phyloP scores from a whole-genome alignment of 2,329 filamentous ascomycete species.

The Bipolaris sorokiniana region DNA sequence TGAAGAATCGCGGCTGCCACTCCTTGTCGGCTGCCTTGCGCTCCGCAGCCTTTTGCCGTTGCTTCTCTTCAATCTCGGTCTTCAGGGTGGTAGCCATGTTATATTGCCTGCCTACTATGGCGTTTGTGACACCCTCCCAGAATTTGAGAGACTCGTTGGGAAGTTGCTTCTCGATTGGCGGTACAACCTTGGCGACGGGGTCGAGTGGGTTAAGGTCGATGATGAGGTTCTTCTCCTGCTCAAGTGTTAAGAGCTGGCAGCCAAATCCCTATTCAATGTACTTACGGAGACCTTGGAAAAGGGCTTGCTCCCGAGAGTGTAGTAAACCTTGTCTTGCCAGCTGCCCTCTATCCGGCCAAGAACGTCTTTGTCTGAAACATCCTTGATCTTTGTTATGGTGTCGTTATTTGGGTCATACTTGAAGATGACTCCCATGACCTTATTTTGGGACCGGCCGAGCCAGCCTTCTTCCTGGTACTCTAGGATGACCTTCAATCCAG shows the following conservation, averaged over 20 bases:
- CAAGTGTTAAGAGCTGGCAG: constrained; percentile 9
- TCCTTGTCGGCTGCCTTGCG: constrained; percentile 71
- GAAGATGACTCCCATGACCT: constrained; percentile 89
- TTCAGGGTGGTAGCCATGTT: constrained; percentile 84
- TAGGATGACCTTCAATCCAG: constrained; percentile 87
- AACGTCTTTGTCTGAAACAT: constrained; percentile 84
- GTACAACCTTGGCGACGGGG: constrained; percentile 78
- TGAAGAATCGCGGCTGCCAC: constrained; percentile 92
- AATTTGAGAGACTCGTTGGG: constrained; percentile 88
- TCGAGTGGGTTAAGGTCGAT: constrained; percentile 86
- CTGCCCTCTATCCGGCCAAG: constrained; percentile 81
- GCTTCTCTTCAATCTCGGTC: constrained; percentile 87
- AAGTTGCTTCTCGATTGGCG: constrained; percentile 78
- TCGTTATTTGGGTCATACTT: constrained; percentile 88
- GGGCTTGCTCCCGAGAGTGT: constrained; percentile 57
- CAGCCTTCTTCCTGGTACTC: constrained; percentile 95
- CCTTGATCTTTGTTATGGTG: constrained; percentile 76
- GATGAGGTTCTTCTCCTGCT: constrained; percentile 67
- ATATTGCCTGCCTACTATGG: constrained; percentile 84
- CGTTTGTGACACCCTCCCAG: constrained; percentile 86
- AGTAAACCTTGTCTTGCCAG: constrained; percentile 78
- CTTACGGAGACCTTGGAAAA: constrained; percentile 63
- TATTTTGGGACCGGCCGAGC: constrained; percentile 90
- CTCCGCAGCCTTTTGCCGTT: constrained; percentile 82
- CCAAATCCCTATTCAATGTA: constrained; percentile 20